Evolutionary conservation across 768 basidiomycete species (phyloP).

Genomic region (Suillus variegatus): DNA sequence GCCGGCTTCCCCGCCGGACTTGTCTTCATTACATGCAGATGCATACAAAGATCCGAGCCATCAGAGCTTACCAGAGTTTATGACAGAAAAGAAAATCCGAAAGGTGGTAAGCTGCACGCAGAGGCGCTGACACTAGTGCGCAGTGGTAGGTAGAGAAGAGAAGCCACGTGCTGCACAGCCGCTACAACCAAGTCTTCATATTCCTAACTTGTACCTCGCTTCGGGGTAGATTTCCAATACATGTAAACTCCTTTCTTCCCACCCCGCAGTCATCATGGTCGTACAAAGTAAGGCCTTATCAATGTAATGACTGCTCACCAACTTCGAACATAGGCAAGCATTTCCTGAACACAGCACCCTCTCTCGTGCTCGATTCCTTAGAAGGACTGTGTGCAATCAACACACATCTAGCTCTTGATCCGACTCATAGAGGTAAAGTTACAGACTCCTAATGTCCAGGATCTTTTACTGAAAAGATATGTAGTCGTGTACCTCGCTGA

Average conservation of each 20-base stretch:
- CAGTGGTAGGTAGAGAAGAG: no score
- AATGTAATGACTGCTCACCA: background rate
- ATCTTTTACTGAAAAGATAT: background rate
- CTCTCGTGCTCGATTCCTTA: constrained; percentile 79
- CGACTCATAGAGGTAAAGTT: constrained; percentile 63
- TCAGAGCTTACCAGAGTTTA: no score
- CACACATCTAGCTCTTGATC: constrained; percentile 70
- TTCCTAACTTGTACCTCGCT: no score
- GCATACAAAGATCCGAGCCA: no score
- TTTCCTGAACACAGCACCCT: constrained; percentile 69
- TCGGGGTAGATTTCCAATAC: no score
- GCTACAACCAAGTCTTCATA: no score
- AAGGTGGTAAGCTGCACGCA: no score
- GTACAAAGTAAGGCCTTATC: constrained; percentile 16
- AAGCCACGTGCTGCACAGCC: no score
- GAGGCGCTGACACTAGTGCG: no score
- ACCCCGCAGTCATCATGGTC: constrained; percentile 13
- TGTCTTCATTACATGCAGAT: no score
- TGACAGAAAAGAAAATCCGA: no score
- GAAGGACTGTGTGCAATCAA: constrained; percentile 71
- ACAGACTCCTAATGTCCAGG: constrained; percentile 1
- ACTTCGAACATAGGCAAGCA: constrained; percentile 55
- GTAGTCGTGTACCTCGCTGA: constrained; percentile 63
- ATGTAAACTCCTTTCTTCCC: background rate
- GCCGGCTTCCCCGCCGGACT: no score